Percentiles rank a stretch among this genome's conserved stretches.
Evolutionary conservation across 2,329 filamentous ascomycete species (phyloP).

Genomic region (Cladophialophora immunda): DNA sequence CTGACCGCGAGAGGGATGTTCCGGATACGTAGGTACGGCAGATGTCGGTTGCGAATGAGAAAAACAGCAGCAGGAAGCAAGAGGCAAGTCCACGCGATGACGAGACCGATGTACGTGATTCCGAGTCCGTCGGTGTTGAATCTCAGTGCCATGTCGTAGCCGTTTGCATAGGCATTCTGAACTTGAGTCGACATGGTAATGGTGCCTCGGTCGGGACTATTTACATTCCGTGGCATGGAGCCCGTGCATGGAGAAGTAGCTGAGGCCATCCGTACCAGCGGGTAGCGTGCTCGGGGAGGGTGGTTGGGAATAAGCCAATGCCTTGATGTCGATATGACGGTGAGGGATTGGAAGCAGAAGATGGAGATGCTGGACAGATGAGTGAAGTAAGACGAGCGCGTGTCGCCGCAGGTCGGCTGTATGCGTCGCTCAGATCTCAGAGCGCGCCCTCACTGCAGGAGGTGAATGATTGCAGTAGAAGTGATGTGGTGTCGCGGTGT

Average conservation of each 20-base stretch:
- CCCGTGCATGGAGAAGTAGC: constrained; percentile 27
- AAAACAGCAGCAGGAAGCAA: constrained; percentile 45
- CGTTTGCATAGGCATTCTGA: constrained; percentile 27
- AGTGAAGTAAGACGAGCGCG: constrained; percentile 33
- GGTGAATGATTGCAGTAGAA: constrained; percentile 16
- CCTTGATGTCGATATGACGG: constrained; percentile 25
- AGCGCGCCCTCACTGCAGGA: constrained; percentile 8
- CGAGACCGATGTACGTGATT: constrained; percentile 38
- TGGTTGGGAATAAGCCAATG: constrained; percentile 29
- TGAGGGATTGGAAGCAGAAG: constrained; percentile 28
- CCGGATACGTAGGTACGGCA: constrained; percentile 49
- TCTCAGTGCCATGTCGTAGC: constrained; percentile 38
- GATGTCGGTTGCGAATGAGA: constrained; percentile 46
- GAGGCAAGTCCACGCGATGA: constrained; percentile 46
- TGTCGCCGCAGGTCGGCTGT: constrained; percentile 23
- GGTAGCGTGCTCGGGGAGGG: constrained; percentile 24
- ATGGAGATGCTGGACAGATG: constrained; percentile 30
- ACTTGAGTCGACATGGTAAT: constrained; percentile 1
- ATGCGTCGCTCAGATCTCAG: constrained; percentile 15
- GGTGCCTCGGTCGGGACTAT: constrained; percentile 25
- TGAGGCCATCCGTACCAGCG: constrained; percentile 37
- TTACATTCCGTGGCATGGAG: constrained; percentile 26
- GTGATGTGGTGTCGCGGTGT: background rate
- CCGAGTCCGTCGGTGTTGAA: constrained; percentile 42
- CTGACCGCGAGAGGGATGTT: constrained; percentile 49